Evolutionary conservation across 805 yeast species (phyloP), one percentile per base, ranked within the genome.

Genomic region (Lipomyces japonicus): DNA sequence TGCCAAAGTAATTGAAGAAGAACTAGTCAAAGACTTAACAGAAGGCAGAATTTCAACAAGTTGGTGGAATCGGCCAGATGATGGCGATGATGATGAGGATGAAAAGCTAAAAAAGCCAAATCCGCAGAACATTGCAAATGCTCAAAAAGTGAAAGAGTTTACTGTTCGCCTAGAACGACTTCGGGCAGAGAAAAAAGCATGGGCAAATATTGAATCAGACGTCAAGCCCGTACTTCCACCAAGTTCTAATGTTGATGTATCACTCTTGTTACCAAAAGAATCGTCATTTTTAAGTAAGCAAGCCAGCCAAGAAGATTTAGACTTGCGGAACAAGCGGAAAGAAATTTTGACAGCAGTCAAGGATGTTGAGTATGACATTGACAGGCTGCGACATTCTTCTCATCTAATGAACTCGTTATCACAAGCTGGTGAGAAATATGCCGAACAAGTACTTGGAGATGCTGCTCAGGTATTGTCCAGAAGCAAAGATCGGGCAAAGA

Each of bases 1-100:
- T 34, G 84, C 88, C 19, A 75, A 78, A 50, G 79, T 79, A 2
- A 81, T 86, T 37, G 76, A 80, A 61, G 82, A 81, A 46, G 87
- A 82, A 60, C 60, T 83, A 3, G 66, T 84, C 5, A 66, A 75
- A 25, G 87, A 81, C 58, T 65, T 86, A 47, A 70, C 73, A 16
- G 76, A 79, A 34, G 87, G 86, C 5, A 71, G 73, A 49, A 72
- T 85, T 14, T 70, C 77, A 43, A 78, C 84, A 2, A 79, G 84
- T 61, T 86, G 93, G 95, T 82, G 83, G 75, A 72, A 71, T 44
- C 65, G 74, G 12, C 57, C 63, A 3, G 64, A 67, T 46, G 48
- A 63, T 32, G 52, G 35, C 10, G 67, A 67, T 9, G 64, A 67
- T 46, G 48, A 63, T 32, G 52, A 36, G 9, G 67, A 67, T 9